These are phyloP conservation scores for Dionaea muscipula DNA, from an alignment of 179 eudicot genomes.

Conservation along the genomic window DNA sequence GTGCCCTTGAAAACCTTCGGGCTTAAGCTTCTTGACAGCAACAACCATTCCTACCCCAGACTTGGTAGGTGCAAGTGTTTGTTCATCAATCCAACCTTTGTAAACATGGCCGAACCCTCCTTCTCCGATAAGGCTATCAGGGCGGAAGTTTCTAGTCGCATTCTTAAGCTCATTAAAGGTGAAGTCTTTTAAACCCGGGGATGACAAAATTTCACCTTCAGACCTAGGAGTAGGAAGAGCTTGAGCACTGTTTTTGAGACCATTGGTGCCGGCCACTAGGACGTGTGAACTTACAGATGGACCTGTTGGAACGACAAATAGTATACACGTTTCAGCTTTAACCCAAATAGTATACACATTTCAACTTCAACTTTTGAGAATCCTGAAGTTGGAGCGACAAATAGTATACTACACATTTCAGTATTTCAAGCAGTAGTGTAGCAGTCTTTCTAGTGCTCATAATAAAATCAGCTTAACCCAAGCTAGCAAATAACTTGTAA, in stretches of 20 bases:
- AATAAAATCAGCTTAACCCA: neutral
- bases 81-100: constrained; percentile 89
- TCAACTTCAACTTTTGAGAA: constrained; percentile 29
- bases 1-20: constrained; percentile 88
- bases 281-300: constrained; percentile 29
- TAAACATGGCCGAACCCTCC: constrained; percentile 90
- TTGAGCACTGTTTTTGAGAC: constrained; percentile 10
- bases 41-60: constrained; percentile 77
- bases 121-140: constrained; percentile 86
- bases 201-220: constrained; percentile 10
- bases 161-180: constrained; percentile 56
- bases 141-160: constrained; percentile 69
- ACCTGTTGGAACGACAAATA: constrained; percentile 28
- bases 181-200: constrained; percentile 44
- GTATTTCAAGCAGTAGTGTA: neutral
- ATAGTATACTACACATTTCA: neutral
- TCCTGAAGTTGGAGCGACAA: constrained; percentile 19
- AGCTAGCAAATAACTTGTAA: too few relatives aligned
- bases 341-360: too few relatives aligned
- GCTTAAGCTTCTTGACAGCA: constrained; percentile 89
- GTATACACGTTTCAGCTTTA: too few relatives aligned
- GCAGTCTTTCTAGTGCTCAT: neutral
- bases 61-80: constrained; percentile 49
- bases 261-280: constrained; percentile 24
- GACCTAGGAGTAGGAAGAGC: constrained; percentile 5